Percentiles rank a stretch among this genome's conserved stretches.
These are phyloP conservation scores for Trypanosoma cruzi DNA, from an alignment of 208 protist genomes.

Conservation along the genomic window DNA sequence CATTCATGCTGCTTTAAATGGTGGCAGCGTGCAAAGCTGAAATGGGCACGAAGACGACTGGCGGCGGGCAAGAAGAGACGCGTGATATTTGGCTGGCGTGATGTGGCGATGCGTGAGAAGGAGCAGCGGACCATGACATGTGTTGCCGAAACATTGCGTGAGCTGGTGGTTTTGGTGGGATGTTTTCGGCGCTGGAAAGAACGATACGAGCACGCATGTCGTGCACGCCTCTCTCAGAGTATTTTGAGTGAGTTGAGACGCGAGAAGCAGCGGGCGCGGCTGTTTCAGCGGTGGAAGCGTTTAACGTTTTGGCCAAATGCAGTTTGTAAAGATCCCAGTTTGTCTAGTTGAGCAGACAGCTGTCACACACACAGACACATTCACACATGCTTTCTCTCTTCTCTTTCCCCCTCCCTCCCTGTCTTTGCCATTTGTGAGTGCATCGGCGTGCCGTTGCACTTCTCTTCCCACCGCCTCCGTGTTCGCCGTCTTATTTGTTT, in stretches of 20 bases:
- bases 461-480: too few species aligned
- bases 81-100: slow-evolving; percentile 18
- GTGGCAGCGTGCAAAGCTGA: slow-evolving; percentile 11
- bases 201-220: slow-evolving; percentile 34
- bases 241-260: slow-evolving; percentile 54
- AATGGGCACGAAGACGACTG: not conserved
- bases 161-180: slow-evolving; percentile 61
- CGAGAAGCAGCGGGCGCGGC: slow-evolving; percentile 34
- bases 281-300: slow-evolving; percentile 33
- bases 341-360: not conserved
- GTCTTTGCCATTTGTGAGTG: too few species aligned
- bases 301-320: slow-evolving; percentile 14
- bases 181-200: slow-evolving; percentile 65
- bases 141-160: slow-evolving; percentile 68
- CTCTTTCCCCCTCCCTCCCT: not conserved
- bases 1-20: slow-evolving; percentile 13
- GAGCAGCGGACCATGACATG: slow-evolving; percentile 25
- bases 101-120: slow-evolving; percentile 1
- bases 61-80: not conserved
- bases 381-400: not conserved
- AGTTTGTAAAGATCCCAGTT: not conserved
- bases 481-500: too few species aligned
- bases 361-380: not conserved
- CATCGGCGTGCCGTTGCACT: too few species aligned
- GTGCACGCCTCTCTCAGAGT: slow-evolving; percentile 33